phyloP scores from a whole-genome alignment of 306 rosid species.

The Medicago lupulina region DNA sequence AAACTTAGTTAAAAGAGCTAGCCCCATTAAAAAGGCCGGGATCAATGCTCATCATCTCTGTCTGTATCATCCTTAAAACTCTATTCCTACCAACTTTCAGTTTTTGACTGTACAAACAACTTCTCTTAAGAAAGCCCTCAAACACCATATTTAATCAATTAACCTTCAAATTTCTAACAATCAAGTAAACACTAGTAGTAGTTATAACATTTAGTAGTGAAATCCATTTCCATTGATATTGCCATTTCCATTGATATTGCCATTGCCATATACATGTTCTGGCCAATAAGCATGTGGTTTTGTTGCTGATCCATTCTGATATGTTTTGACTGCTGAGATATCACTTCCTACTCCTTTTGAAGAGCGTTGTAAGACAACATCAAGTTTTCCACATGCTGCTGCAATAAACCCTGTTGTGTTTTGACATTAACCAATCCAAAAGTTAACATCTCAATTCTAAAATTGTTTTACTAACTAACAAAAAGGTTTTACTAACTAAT shows the following conservation, averaged over 20 bases:
- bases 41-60: constrained; percentile 52
- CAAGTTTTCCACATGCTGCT: constrained; percentile 80
- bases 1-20: constrained; percentile 44
- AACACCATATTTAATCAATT: constrained; percentile 24
- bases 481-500: neutral
- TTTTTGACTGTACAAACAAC: constrained; percentile 58
- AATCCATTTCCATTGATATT: constrained; percentile 60
- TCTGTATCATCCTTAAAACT: constrained; percentile 50
- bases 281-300: constrained; percentile 43
- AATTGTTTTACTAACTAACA: neutral
- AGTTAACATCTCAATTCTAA: constrained; percentile 22
- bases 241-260: constrained; percentile 38
- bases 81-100: constrained; percentile 54
- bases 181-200: constrained; percentile 20
- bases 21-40: constrained; percentile 66
- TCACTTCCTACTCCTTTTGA: constrained; percentile 59
- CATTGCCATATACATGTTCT: constrained; percentile 55
- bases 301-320: constrained; percentile 48
- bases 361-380: constrained; percentile 51
- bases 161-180: constrained; percentile 15
- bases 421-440: constrained; percentile 6
- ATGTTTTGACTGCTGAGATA: constrained; percentile 42
- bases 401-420: constrained; percentile 76
- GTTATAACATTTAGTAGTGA: constrained; percentile 49
- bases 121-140: constrained; percentile 39